Conservation (phyloP, 2,329 filamentous ascomycete genomes). For the Acephala macrosclerotiorum region DNA sequence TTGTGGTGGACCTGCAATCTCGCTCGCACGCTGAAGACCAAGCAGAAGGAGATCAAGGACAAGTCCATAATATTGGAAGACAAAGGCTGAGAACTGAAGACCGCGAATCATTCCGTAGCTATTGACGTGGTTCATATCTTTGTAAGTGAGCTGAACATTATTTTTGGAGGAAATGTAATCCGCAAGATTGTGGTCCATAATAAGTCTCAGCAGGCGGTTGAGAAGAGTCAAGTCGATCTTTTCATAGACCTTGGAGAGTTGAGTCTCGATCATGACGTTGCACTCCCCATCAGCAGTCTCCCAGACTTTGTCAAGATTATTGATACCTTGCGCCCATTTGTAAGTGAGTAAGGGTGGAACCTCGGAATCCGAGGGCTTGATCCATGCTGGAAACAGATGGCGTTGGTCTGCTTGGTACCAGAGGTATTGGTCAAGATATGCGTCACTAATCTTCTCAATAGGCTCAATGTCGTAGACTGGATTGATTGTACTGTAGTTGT, state of each 20-base stretch:
- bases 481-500: constrained; percentile 99
- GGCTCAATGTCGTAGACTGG: constrained; percentile 99
- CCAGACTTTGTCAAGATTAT: constrained; percentile 96
- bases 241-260: constrained; percentile 98
- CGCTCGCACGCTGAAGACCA: constrained; percentile 93
- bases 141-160: constrained; percentile 98
- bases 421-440: constrained; percentile 96
- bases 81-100: constrained; percentile 96
- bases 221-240: constrained; percentile 97
- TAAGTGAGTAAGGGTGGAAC: constrained; percentile 94
- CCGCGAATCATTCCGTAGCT: constrained; percentile 98
- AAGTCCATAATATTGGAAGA: constrained; percentile 98
- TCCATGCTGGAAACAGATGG: constrained; percentile 97
- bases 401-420: constrained; percentile 99
- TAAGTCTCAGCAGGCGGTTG: constrained; percentile 89
- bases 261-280: constrained; percentile 98
- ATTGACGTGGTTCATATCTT: constrained; percentile 99
- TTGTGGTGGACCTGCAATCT: constrained; percentile 93
- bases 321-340: constrained; percentile 99
- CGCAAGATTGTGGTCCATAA: constrained; percentile 99
- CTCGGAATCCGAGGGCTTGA: constrained; percentile 98
- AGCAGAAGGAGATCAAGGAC: constrained; percentile 93
- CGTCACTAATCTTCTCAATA: constrained; percentile 99
- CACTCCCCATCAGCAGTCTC: constrained; percentile 93
- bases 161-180: constrained; percentile 99